A percentile compares a stretch with the other conserved stretches of the same genome.
Evolutionary conservation across 2,329 filamentous ascomycete genomes (phyloP).

Genomic region (Bipolaris bicolor): DNA sequence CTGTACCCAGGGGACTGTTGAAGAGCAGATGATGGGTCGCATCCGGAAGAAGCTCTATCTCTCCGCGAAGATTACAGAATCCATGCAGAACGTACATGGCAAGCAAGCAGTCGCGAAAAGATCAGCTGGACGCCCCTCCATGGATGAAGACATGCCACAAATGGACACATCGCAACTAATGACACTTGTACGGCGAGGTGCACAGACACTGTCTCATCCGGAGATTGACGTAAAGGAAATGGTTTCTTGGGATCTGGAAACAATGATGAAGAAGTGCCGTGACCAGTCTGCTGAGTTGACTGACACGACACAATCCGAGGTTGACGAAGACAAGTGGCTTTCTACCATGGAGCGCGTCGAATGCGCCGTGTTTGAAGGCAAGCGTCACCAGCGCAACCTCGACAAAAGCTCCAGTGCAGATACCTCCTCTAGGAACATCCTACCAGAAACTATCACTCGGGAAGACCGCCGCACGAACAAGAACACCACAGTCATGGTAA

Average conservation of each 20-base stretch:
- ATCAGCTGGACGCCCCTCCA: conserved; percentile 18
- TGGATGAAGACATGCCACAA: conserved; percentile 58
- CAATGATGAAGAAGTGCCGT: conserved; percentile 61
- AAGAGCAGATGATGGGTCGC: conserved; percentile 64
- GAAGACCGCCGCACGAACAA: conserved; percentile 61
- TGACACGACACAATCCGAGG: conserved; percentile 47
- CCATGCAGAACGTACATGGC: conserved; percentile 61
- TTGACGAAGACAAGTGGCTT: conserved; percentile 63
- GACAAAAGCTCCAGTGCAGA: conserved; percentile 30
- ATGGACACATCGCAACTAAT: conserved; percentile 61
- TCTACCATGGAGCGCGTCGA: conserved; percentile 63
- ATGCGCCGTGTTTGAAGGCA: conserved; percentile 63
- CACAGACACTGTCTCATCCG: conserved; percentile 59
- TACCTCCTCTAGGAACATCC: conserved; percentile 43
- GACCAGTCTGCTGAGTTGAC: conserved; percentile 56
- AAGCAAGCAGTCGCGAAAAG: conserved; percentile 36
- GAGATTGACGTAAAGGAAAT: conserved; percentile 63
- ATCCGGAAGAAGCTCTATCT: conserved; percentile 68
- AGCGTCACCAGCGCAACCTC: conserved; percentile 54
- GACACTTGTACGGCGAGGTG: conserved; percentile 60
- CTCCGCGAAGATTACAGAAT: conserved; percentile 65
- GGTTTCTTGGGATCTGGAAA: conserved; percentile 63
- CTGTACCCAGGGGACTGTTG: conserved; percentile 62
- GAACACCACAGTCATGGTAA: conserved; percentile 63
- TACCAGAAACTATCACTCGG: conserved; percentile 50